Conservation (phyloP, 2,329 filamentous ascomycete species). For the Fusarium redolens region DNA sequence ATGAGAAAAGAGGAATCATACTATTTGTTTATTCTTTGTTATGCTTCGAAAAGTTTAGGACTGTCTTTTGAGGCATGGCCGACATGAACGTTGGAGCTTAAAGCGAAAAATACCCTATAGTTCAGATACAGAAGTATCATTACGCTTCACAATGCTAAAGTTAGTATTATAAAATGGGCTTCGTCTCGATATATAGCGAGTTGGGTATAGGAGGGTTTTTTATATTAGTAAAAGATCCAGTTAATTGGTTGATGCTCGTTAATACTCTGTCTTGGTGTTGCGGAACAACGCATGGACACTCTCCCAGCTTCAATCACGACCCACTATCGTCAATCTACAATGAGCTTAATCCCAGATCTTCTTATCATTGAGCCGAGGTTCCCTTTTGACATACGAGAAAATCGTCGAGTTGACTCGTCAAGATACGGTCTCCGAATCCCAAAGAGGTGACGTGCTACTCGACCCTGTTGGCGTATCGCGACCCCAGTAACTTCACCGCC, state of each 20-base stretch:
- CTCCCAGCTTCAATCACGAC: accelerated
- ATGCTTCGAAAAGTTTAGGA: accelerated
- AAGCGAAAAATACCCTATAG: background rate
- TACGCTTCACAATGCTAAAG: too few relatives aligned
- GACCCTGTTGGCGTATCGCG: background rate
- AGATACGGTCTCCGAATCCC: background rate
- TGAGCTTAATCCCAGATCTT: background rate
- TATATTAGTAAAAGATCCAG: accelerated
- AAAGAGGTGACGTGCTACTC: background rate
- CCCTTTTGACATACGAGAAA: background rate
- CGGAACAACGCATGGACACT: accelerated
- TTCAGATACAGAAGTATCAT: accelerated
- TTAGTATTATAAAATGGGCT: background rate
- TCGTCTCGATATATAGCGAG: background rate
- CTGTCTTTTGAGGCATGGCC: accelerated
- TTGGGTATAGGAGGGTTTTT: too few relatives aligned
- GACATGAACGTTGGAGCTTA: background rate
- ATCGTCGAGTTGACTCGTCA: background rate
- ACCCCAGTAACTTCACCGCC: constrained; percentile 10
- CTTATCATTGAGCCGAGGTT: background rate
- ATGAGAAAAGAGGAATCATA: accelerated
- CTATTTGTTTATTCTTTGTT: accelerated
- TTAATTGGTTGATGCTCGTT: too few relatives aligned
- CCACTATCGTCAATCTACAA: background rate
- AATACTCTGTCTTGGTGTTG: too few relatives aligned